A percentile compares a stretch with the other conserved stretches of the same genome.
Conservation (phyloP, 208 protist species). For the Leptomonas pyrrhocoris region DNA sequence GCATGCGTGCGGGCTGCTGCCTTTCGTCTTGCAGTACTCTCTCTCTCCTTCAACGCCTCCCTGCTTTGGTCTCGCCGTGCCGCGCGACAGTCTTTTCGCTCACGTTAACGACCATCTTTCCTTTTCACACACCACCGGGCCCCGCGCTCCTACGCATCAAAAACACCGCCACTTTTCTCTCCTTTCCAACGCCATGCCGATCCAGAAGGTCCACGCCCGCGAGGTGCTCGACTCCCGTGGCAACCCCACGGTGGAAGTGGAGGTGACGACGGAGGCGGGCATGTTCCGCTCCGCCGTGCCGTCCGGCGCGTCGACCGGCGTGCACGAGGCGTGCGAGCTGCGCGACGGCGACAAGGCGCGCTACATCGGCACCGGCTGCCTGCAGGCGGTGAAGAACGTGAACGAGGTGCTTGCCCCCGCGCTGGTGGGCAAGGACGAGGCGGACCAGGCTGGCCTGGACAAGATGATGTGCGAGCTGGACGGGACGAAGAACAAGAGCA, state of each 20-base stretch:
- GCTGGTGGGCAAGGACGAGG: constrained; percentile 93
- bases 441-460: constrained; percentile 94
- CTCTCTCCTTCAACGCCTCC: no score
- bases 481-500: constrained; percentile 97
- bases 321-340: constrained; percentile 97
- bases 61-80: no score
- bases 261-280: constrained; percentile 96
- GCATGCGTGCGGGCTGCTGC: no score
- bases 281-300: constrained; percentile 97
- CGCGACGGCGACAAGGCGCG: constrained; percentile 95
- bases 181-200: constrained; percentile 53
- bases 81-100: background rate
- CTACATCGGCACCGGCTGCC: constrained; percentile 98
- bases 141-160: no score
- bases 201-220: constrained; percentile 86
- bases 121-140: background rate
- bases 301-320: constrained; percentile 98
- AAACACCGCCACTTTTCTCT: background rate
- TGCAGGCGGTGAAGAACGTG: constrained; percentile 97
- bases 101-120: background rate
- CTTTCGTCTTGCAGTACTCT: no score
- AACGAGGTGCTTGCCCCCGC: constrained; percentile 94
- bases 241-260: constrained; percentile 95
- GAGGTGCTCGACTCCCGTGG: constrained; percentile 91
- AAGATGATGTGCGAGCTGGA: constrained; percentile 95